phyloP scores from a whole-genome alignment of 257 asterid genomes.

The Solanum chaucha region DNA sequence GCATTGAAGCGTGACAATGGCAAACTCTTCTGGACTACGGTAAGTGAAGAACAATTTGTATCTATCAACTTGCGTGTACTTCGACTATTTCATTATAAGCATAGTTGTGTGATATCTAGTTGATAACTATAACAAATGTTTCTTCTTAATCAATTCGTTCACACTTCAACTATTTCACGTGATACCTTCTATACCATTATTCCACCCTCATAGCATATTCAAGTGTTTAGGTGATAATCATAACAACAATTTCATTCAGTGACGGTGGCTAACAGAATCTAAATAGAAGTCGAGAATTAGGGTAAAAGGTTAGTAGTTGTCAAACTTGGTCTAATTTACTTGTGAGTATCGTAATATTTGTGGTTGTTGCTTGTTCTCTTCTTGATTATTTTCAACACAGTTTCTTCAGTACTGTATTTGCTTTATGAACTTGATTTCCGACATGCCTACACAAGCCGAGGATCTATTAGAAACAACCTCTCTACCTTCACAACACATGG shows the following conservation, averaged over 20 bases:
- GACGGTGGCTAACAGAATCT: not conserved
- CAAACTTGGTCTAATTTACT: no score
- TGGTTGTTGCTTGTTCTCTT: not conserved
- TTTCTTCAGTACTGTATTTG: not conserved
- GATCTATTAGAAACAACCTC: no score
- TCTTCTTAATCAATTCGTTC: not conserved
- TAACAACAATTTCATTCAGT: no score
- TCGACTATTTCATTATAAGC: not conserved
- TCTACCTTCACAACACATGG: no score
- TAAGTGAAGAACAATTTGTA: not conserved
- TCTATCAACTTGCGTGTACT: not conserved
- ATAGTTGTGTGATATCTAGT: no score
- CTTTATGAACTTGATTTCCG: not conserved
- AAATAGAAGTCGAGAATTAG: no score
- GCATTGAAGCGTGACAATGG: conserved; percentile 34
- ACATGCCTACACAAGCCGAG: not conserved
- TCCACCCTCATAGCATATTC: no score
- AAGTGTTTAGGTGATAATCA: no score
- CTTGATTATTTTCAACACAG: not conserved
- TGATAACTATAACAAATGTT: no score
- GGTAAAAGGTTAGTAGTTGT: no score
- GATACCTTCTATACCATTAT: not conserved
- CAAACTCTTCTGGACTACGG: conserved; percentile 31
- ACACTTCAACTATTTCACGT: not conserved
- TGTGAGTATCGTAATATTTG: no score